A percentile compares a stretch with the other conserved stretches of the same genome.
phyloP scores from a whole-genome alignment of 495 filamentous ascomycete species.

The Aspergillus biplanus region DNA sequence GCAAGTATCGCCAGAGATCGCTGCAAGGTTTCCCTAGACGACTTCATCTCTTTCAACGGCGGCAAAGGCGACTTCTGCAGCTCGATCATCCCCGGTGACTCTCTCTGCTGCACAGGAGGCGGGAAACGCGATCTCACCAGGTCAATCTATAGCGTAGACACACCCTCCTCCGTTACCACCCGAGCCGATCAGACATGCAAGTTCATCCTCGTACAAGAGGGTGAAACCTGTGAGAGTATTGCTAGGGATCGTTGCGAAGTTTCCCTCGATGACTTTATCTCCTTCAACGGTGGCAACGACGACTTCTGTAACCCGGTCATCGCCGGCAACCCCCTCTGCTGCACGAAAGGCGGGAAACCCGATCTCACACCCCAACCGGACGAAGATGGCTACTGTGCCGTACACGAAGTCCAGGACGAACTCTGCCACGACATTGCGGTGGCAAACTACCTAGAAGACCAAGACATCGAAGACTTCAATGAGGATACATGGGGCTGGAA shows the following conservation, averaged over 20 bases:
- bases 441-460: not conserved
- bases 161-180: not conserved
- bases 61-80: not conserved
- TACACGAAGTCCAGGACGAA: not conserved
- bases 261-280: not conserved
- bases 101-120: not conserved
- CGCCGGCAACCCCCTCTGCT: not conserved
- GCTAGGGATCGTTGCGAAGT: not conserved
- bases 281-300: not conserved
- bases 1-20: not conserved
- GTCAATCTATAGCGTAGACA: not conserved
- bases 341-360: not conserved
- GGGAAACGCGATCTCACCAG: not conserved
- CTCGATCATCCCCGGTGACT: not conserved
- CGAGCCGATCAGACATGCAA: not conserved
- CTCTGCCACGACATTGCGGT: not conserved
- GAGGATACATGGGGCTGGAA: slow-evolving; percentile 31
- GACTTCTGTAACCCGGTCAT: not conserved
- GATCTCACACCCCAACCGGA: not conserved
- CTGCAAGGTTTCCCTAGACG: not conserved
- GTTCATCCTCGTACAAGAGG: not conserved
- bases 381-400: not conserved
- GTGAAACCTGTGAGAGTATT: not conserved
- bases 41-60: not conserved
- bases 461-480: slow-evolving; percentile 34